Base-by-base conservation (phyloP, 75 land plant species). In the Gnetum montanum region DNA sequence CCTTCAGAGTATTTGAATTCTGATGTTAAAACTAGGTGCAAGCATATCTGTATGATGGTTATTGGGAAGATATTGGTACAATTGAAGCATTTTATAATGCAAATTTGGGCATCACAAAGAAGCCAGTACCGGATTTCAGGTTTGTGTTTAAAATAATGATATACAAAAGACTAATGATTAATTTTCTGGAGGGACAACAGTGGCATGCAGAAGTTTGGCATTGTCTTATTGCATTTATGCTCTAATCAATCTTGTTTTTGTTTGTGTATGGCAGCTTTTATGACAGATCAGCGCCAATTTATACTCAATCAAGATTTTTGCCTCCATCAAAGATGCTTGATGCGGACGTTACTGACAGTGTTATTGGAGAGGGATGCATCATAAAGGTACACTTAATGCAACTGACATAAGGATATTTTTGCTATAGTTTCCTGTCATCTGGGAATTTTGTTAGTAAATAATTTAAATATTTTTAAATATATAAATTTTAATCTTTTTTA, bases 41-140 rank as follows among this genome's bases (percentile, higher is more conserved):
- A 78, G 99, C 99, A 25, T 90, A 90, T 63, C 67, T 95, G 48
- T 95, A 69, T 69, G 99, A 95, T 77, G 97, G 97, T 11, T 95
- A 95, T 65, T 95, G 99, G 99, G 99, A 95, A 68, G 99, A 95
- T 53, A 95, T 95, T 76, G 99, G 99, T 47, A 95, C 99, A 2
- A 95, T 95, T 61, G 99, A 95, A 51, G 99, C 99, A 13, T 95
- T 95, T 57, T 95, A 95, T 52, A 90, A 95, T 72, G 99, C 99
- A 20, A 95, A 95, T 60, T 60, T 95, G 58, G 99, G 99, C 7
- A 85, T 95, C 53, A 95, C 99, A 3, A 95, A 90, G 64, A 95
- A 90, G 70, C 99, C 99, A 46, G 54, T 86, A 3, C 99, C 99
- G 18, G 96, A 95, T 63, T 95, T 95, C 81, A 94, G 98, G 98